These are phyloP conservation scores for Malus fusca DNA, from an alignment of 306 rosid species.

Conservation along the genomic window DNA sequence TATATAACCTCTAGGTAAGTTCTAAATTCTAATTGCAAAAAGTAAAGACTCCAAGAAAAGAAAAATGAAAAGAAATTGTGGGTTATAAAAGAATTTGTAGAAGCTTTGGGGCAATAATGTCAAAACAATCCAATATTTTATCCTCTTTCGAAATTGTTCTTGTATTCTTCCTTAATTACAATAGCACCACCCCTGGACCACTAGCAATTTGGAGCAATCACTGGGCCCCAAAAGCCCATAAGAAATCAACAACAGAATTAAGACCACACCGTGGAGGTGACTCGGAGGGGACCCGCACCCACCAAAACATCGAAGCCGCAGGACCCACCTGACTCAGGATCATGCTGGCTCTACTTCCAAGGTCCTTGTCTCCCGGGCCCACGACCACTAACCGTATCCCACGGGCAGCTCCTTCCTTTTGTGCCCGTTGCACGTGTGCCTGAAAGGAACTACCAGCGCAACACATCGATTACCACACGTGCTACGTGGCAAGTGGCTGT, in stretches of 20 bases:
- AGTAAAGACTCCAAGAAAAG: not conserved
- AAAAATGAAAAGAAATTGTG: not conserved
- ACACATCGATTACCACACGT: not conserved
- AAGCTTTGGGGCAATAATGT: not conserved
- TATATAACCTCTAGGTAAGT: not conserved
- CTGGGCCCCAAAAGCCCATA: constrained; percentile 9
- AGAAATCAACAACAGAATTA: not conserved
- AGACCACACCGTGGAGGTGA: constrained; percentile 44
- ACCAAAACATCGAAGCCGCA: constrained; percentile 25
- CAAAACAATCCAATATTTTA: not conserved
- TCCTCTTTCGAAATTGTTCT: not conserved
- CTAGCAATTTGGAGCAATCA: constrained; percentile 8
- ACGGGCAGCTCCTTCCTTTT: constrained; percentile 19
- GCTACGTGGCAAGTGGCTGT: constrained; percentile 20
- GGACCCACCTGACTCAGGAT: constrained; percentile 43
- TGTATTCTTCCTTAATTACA: not conserved
- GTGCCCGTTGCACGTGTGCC: constrained; percentile 41
- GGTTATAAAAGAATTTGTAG: not conserved
- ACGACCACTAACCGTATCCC: constrained; percentile 26
- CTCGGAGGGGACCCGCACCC: constrained; percentile 45
- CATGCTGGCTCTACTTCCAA: constrained; percentile 39
- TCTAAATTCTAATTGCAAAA: not conserved
- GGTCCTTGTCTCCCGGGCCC: constrained; percentile 47
- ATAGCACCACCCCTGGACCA: not conserved
- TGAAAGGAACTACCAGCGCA: constrained; percentile 6